Evolutionary conservation across 2,329 filamentous ascomycete genomes (phyloP).

Genomic region (Colletotrichum costaricense): DNA sequence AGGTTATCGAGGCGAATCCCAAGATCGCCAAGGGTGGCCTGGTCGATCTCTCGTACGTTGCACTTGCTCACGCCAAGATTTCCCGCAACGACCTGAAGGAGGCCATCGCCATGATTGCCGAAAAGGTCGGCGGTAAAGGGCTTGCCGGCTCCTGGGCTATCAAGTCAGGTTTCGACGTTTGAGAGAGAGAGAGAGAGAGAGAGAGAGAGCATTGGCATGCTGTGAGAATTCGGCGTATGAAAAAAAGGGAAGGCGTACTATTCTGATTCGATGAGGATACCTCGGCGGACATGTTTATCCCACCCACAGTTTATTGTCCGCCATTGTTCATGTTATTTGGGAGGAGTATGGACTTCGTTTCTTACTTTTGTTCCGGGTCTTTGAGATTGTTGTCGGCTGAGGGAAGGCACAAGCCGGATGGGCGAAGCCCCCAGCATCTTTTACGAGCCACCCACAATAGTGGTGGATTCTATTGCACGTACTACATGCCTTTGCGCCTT

Average conservation of each 20-base stretch:
- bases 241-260: constrained; percentile 3
- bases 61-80: constrained; percentile 33
- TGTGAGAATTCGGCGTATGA: constrained; percentile 5
- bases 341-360: neutral
- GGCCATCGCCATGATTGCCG: constrained; percentile 27
- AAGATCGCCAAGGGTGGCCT: constrained; percentile 36
- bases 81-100: constrained; percentile 35
- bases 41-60: constrained; percentile 33
- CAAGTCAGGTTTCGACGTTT: constrained; percentile 19
- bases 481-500: neutral
- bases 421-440: neutral
- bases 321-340: constrained; percentile 11
- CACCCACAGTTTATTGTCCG: neutral
- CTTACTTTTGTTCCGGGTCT: neutral
- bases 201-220: neutral
- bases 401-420: neutral
- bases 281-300: constrained; percentile 7
- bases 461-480: neutral
- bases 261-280: constrained; percentile 32
- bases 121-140: constrained; percentile 25
- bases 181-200: neutral
- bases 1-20: constrained; percentile 45
- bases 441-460: neutral
- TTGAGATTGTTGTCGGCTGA: neutral
- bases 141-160: constrained; percentile 18